A percentile compares a stretch with the other conserved stretches of the same genome.
These are phyloP conservation scores for Ogataea glucozyma DNA, from an alignment of 805 yeast species.

Conservation along the genomic window DNA sequence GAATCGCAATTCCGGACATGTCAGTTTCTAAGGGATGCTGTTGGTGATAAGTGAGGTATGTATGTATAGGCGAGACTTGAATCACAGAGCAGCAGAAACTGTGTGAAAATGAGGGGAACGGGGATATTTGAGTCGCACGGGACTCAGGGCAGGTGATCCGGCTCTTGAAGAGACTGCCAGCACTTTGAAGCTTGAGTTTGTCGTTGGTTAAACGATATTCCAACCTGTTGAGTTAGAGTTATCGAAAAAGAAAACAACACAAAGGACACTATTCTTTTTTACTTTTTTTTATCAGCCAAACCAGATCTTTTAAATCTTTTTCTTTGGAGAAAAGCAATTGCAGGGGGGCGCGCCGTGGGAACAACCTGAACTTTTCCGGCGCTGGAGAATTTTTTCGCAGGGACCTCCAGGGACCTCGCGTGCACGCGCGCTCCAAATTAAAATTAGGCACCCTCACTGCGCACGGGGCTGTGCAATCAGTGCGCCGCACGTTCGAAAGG, in stretches of 20 bases:
- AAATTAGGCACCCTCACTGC: too few species aligned
- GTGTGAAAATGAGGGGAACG: not conserved
- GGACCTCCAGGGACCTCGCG: too few species aligned
- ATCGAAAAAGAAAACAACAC: not conserved
- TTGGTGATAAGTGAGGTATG: too few species aligned
- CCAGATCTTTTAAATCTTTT: not conserved
- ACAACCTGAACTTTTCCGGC: too few species aligned
- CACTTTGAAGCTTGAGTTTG: not conserved
- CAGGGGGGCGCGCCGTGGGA: not conserved
- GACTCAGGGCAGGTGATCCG: not conserved
- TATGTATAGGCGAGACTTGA: too few species aligned
- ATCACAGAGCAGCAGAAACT: too few species aligned
- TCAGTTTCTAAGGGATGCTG: not conserved
- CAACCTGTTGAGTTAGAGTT: not conserved
- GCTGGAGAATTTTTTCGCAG: too few species aligned
- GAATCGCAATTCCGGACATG: constrained; percentile 11
- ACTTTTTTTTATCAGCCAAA: constrained; percentile 6
- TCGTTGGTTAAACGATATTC: not conserved
- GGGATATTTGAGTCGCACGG: constrained; percentile 2
- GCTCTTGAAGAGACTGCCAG: not conserved
- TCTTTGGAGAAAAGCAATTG: not conserved
- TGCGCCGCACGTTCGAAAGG: too few species aligned
- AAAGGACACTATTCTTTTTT: not conserved
- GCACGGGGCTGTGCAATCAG: too few species aligned
- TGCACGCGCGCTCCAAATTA: too few species aligned